Percentiles rank a stretch among this genome's conserved stretches.
These are phyloP conservation scores for Arctium minus DNA, from an alignment of 129 eudicot species.

Conservation along the genomic window DNA sequence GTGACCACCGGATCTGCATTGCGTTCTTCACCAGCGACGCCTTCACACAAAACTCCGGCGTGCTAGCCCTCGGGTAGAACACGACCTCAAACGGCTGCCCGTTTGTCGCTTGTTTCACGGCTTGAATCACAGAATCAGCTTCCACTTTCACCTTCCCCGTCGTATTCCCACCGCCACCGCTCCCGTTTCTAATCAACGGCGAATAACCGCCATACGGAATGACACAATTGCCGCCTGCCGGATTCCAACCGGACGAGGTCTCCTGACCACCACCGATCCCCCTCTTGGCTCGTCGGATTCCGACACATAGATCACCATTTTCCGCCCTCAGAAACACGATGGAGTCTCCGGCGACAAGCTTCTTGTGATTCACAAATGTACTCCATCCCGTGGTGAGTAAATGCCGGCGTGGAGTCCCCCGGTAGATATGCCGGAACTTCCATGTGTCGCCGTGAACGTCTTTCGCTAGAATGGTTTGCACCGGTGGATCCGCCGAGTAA, in stretches of 20 bases:
- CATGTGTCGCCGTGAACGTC: constrained; percentile 96
- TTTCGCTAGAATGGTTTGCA: constrained; percentile 83
- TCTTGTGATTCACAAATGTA: constrained; percentile 91
- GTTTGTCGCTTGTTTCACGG: constrained; percentile 56
- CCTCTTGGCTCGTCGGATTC: constrained; percentile 83
- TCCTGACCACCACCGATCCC: constrained; percentile 65
- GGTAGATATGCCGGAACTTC: constrained; percentile 88
- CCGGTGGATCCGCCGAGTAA: constrained; percentile 89
- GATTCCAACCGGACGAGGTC: constrained; percentile 70
- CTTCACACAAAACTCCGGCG: constrained; percentile 93
- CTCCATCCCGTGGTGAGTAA: constrained; percentile 98
- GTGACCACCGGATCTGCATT: constrained; percentile 83
- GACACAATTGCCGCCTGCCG: constrained; percentile 59
- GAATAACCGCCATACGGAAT: constrained; percentile 79
- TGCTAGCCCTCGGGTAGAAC: constrained; percentile 88
- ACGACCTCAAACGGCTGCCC: constrained; percentile 75
- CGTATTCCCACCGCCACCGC: constrained; percentile 29
- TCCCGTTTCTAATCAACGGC: constrained; percentile 31
- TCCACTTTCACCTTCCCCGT: constrained; percentile 47
- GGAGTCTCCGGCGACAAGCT: constrained; percentile 93
- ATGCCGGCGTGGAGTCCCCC: constrained; percentile 95
- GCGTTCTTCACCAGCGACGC: constrained; percentile 78
- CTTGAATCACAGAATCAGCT: constrained; percentile 69
- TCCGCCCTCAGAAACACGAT: constrained; percentile 87
- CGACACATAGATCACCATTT: constrained; percentile 90